phyloP scores from a whole-genome alignment of 192 early-diverging fungal species.

The Podochytrium sp. region DNA sequence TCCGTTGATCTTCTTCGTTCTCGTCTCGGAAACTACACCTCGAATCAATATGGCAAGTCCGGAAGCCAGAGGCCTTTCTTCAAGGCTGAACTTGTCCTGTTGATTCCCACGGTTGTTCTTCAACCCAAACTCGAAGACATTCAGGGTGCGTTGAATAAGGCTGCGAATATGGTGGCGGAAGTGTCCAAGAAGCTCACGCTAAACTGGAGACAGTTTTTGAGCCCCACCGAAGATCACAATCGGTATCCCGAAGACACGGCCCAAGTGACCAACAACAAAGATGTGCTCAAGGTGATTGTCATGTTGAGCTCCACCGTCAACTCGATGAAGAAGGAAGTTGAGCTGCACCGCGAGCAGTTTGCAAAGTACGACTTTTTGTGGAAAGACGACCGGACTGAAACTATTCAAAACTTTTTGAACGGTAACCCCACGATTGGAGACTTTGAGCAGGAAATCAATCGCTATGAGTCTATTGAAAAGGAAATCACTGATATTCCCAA shows the following conservation, averaged over 20 bases:
- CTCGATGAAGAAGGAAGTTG: conserved; percentile 69
- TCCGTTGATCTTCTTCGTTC: conserved; percentile 59
- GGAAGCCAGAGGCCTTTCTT: conserved; percentile 62
- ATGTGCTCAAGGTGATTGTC: conserved; percentile 61
- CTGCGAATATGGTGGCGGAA: conserved; percentile 59
- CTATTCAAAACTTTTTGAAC: conserved; percentile 61
- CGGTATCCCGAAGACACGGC: conserved; percentile 61
- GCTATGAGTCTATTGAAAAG: conserved; percentile 62
- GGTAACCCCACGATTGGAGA: conserved; percentile 62
- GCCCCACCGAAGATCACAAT: conserved; percentile 49
- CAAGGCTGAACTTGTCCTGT: conserved; percentile 59
- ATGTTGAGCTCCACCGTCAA: conserved; percentile 60
- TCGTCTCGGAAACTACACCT: conserved; percentile 61
- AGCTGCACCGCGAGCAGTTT: conserved; percentile 63
- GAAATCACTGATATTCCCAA: conserved; percentile 62
- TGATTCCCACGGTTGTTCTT: conserved; percentile 65
- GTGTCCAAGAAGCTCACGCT: conserved; percentile 60
- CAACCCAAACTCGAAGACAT: conserved; percentile 71
- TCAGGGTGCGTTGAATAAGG: conserved; percentile 60
- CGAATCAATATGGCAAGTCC: conserved; percentile 61
- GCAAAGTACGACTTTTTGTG: conserved; percentile 69
- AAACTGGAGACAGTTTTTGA: conserved; percentile 58
- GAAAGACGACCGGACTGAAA: conserved; percentile 69
- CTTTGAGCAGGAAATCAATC: conserved; percentile 68
- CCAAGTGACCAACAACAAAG: conserved; percentile 72